Base-by-base conservation (phyloP, 2,329 filamentous ascomycete genomes). In the Xylariaceae sp. region DNA sequence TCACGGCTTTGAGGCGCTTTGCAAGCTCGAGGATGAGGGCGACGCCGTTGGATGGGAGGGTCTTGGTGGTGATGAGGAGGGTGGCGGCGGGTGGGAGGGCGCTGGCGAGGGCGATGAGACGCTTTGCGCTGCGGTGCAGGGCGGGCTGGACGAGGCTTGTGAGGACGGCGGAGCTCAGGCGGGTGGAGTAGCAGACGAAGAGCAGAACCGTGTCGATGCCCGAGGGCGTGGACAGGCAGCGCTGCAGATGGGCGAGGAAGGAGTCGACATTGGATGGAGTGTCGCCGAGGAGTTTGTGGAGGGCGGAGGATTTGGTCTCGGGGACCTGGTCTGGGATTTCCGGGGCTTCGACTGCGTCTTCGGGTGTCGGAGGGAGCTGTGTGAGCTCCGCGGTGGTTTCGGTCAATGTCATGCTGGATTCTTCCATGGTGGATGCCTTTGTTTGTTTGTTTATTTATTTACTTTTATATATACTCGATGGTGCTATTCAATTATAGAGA, bases 131-230 rank as follows among this genome's bases (percentile, higher is more conserved):
- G 58, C 77, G 75, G 58, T 80, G 76, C 58, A 89, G 77, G 63
- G 85, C 80, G 56, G 84, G 80, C 45, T 84, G 77, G 61, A 82
- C 80, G 62, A 85, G 72, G 51, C 75, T 67, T 57, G 79, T 74
- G 67, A 88, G 79, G 23, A 80, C 66, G 30, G 78, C 75, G 61
- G 80, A 78, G 53, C 77, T 69, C 57, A 87, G 74, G 62, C 83
- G 85, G 57, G 87, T 80, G 60, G 80, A 75, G 77, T 92, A 93
- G 75, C 86, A 84, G 62, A 87, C 72, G 66, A 88, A 83, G 63
- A 87, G 82, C 67, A 92, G 84, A 62, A 86, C 78, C 53, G 83
- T 82, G 75, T 92, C 89, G 72, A 88, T 84, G 69, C 88, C 88
- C 42, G 81, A 74, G 50, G 88, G 84, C 8, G 87, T 88, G 64